Evolutionary conservation across 306 rosid species (phyloP), one percentile per base, ranked within the genome.

Genomic region (Citrullus amarus): DNA sequence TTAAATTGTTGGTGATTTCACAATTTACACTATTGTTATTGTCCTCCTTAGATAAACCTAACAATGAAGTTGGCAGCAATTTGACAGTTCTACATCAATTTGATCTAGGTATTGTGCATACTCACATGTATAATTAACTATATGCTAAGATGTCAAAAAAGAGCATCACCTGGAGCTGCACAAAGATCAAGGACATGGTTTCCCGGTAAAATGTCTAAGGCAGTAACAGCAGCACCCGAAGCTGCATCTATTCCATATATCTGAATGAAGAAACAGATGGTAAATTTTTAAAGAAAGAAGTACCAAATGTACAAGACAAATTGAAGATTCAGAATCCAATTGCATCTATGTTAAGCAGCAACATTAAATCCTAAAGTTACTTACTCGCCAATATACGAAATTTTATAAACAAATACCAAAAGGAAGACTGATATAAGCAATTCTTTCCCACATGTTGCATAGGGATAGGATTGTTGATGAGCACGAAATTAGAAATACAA

Each of bases 171-270:
- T 55, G 97, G 98, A 72, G 97, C 98, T n/a, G 97, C 97, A 84
- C 97, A 94, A 11, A 94, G 96, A 86, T 94, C 98, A 77, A 94
- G 94, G 43, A 94, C 93, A 79, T 89, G 93, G 81, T 95, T 96
- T 66, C 97, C 97, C 2, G 87, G 79, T 60, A 87, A 88, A 81
- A 95, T 76, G 81, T 88, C 54, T 38, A 92, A 84, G 66, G 97
- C 96, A 72, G 79, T 82, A 81, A 95, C 97, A 73, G 97, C 99
- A 81, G 97, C 99, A 79, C 99, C 97, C 3, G 99, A 92, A 72
- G 97, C 91, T 22, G 97, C 99, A 84, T 95, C 99, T 81, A 95
- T 90, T 79, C 99, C 97, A 85, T 89, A 92, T 70, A 95, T 89
- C 99, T 95, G 75, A 78, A 82, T 66, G 34, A 14, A 61, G 43